Percentiles rank a stretch among this genome's conserved stretches.
Evolutionary conservation across 1,284 basidiomycete species (phyloP).

Genomic region (Irpex sp.): DNA sequence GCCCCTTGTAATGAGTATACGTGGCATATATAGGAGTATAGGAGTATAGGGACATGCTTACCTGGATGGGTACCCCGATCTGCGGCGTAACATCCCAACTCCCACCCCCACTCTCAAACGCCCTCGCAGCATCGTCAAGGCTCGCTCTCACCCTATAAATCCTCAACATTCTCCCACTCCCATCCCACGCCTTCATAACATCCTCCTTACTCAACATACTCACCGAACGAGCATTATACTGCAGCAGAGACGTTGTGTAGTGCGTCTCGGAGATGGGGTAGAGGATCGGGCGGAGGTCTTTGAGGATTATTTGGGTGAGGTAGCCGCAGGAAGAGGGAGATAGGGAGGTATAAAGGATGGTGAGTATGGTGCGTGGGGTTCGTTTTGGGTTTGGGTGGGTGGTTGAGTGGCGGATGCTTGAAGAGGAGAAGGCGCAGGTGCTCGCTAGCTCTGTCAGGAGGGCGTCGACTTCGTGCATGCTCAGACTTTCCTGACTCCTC

Average conservation of each 20-base stretch:
- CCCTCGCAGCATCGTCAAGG: slow-evolving; percentile 55
- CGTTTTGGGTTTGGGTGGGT: slow-evolving; percentile 23
- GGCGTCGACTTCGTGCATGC: slow-evolving; percentile 50
- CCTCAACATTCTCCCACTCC: slow-evolving; percentile 46
- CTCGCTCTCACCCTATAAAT: slow-evolving; percentile 53
- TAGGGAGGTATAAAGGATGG: slow-evolving; percentile 49
- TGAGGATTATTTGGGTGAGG: slow-evolving; percentile 80
- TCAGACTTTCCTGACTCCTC: slow-evolving; percentile 29
- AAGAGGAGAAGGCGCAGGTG: slow-evolving; percentile 57
- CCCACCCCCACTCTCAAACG: slow-evolving; percentile 27
- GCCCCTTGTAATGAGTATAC: neutral
- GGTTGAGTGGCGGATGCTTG: slow-evolving; percentile 24
- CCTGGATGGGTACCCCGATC: slow-evolving; percentile 54
- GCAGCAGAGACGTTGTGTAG: slow-evolving; percentile 44
- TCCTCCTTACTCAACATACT: slow-evolving; percentile 54
- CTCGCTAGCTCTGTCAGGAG: slow-evolving; percentile 74
- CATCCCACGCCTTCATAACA: slow-evolving; percentile 75
- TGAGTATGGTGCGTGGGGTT: slow-evolving; percentile 38
- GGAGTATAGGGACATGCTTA: slow-evolving; percentile 25
- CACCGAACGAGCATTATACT: slow-evolving; percentile 54
- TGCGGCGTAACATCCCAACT: slow-evolving; percentile 21
- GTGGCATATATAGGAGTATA: neutral
- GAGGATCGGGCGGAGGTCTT: slow-evolving; percentile 75
- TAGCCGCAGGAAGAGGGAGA: slow-evolving; percentile 59
- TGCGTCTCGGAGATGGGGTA: slow-evolving; percentile 55